Evolutionary conservation across 148 eudicot genomes (phyloP), one percentile per base, ranked within the genome.

Genomic region (Cornus suecica): DNA sequence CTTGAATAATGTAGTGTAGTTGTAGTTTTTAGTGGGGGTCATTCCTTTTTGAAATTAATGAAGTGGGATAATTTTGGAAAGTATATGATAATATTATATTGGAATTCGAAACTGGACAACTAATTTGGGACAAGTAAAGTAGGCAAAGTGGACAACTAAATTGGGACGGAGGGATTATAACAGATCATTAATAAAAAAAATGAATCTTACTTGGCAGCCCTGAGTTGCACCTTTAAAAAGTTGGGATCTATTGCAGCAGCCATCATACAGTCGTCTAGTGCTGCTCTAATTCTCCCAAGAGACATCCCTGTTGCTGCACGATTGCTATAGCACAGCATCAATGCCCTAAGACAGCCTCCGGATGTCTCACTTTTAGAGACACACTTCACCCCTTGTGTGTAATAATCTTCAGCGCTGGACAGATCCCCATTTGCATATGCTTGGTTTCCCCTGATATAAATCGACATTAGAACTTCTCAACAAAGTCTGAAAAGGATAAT

Each of bases 281-380:
- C 99, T 80, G 88, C 98, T 82, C 90, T 91, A 84, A 92, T 76
- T 87, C 92, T 88, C 77, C 94, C 92, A 76, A 83, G 87, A 75
- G 93, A 88, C 87, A 93, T 95, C 28, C 88, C 88, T 30, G 95
- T 82, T 26, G 99, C 99, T 77, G 99, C 99, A 79, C 99, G 94
- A 80, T 95, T 92, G 79, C 99, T 93, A 79, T 90, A 91, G 84
- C 99, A 95, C 78, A 93, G 86, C 84, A 91, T 87, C 87, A 95
- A 84, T 74, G 93, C 94, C 81, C 89, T 87, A 20, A 84, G 88
- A 77, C 90, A 88, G 70, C 90, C 88, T 84, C 80, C 86, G 68
- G 94, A 91, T 65, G 84, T 81, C 83, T 93, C 98, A 74, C 76
- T 83, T 84, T 76, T 74, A 52, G 97, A 88, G 74, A 95, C 79